Conservation (phyloP, 2,329 filamentous ascomycete genomes). For the Parasarocladium wereldwijsianum region DNA sequence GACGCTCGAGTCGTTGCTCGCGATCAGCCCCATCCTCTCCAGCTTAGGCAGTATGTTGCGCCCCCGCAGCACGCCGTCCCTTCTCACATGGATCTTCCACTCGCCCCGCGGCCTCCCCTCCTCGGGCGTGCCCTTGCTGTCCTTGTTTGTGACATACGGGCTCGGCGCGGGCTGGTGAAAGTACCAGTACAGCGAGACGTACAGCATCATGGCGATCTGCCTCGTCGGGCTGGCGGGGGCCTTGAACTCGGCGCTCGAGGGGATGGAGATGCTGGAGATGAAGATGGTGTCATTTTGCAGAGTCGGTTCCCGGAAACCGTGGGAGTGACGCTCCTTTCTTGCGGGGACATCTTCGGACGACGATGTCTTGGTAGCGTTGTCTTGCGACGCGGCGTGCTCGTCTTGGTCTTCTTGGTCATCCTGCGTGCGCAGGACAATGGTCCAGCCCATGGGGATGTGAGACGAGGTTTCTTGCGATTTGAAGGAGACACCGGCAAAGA, state of each 20-base stretch:
- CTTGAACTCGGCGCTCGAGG: conserved; percentile 66
- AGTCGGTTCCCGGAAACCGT: conserved; percentile 53
- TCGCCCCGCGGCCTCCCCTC: conserved; percentile 65
- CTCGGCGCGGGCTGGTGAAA: conserved; percentile 75
- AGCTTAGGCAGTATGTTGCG: conserved; percentile 77
- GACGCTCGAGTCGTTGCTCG: conserved; percentile 60
- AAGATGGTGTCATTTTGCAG: conserved; percentile 69
- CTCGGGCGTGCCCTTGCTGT: conserved; percentile 50
- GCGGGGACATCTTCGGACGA: conserved; percentile 12
- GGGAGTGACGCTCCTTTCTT: conserved; percentile 11
- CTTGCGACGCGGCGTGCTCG: conserved; percentile 7
- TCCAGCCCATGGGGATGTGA: conserved; percentile 79
- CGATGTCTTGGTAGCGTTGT: conserved; percentile 12
- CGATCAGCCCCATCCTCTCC: conserved; percentile 81
- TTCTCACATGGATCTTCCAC: conserved; percentile 73
- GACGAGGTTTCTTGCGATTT: conserved; percentile 64
- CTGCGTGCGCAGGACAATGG: conserved; percentile 67
- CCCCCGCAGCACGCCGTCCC: conserved; percentile 77
- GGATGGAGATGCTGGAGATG: conserved; percentile 82
- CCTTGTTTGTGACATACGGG: conserved; percentile 44
- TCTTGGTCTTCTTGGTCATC: conserved; percentile 12
- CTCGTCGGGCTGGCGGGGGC: conserved; percentile 67
- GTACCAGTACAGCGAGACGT: conserved; percentile 92
- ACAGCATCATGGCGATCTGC: conserved; percentile 93
- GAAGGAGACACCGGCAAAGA: conserved; percentile 88